Conservation (phyloP, 1,284 basidiomycete genomes). For the Spongispora temasekensis region DNA sequence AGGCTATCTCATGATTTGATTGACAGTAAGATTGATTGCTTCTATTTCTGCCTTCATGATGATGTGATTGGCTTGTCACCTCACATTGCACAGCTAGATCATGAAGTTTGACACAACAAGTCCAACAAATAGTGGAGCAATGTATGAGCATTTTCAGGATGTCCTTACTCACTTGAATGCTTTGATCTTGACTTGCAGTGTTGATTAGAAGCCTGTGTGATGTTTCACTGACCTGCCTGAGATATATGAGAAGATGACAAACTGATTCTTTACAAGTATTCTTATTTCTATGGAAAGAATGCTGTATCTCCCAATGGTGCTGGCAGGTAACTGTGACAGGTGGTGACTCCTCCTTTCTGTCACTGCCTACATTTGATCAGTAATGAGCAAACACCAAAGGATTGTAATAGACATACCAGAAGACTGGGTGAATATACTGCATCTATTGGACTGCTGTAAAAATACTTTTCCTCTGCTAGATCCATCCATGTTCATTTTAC, state of each 20-base stretch:
- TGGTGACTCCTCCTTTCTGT: background rate
- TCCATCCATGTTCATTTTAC: background rate
- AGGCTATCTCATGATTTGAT: background rate
- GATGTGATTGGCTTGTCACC: background rate
- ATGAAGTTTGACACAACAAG: background rate
- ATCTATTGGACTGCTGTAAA: background rate
- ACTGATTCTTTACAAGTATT: background rate
- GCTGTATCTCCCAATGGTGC: background rate
- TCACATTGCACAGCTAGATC: background rate
- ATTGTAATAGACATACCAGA: background rate
- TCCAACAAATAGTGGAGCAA: background rate
- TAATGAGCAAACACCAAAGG: background rate
- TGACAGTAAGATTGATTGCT: background rate
- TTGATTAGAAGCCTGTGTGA: background rate
- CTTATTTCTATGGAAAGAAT: background rate
- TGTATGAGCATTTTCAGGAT: background rate
- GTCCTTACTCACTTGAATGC: background rate
- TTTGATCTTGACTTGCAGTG: background rate
- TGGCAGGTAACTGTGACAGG: background rate
- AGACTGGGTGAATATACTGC: background rate
- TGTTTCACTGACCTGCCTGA: background rate
- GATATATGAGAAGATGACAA: background rate
- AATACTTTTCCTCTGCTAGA: background rate
- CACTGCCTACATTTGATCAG: background rate
- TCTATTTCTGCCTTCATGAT: background rate